Percentiles rank a stretch among this genome's conserved stretches.
These are phyloP conservation scores for Solanum pinnatisectum DNA, from an alignment of 257 asterid genomes.

Conservation along the genomic window DNA sequence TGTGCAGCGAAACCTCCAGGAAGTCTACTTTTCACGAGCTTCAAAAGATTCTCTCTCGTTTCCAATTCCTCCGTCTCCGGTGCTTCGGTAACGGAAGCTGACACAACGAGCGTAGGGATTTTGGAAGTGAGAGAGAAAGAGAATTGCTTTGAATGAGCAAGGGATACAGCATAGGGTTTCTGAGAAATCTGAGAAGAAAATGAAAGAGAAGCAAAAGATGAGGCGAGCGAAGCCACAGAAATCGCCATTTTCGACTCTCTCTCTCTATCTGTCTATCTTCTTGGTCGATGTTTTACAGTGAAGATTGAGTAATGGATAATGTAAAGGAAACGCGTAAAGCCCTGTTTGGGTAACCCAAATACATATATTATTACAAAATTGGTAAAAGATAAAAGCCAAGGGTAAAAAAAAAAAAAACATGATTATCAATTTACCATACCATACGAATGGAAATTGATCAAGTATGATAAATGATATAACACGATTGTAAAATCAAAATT, in stretches of 20 bases:
- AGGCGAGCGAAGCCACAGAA: conserved; percentile 46
- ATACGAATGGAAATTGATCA: accelerated
- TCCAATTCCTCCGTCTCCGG: conserved; percentile 31
- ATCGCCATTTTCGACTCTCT: conserved; percentile 31
- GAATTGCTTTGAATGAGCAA: conserved; percentile 23
- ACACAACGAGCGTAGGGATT: conserved; percentile 16
- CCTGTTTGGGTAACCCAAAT: neutral
- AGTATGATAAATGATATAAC: neutral
- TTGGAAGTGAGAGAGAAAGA: conserved; percentile 20
- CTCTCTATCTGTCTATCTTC: neutral
- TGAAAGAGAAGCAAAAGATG: conserved; percentile 73
- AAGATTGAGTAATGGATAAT: neutral
- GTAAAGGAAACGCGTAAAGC: neutral
- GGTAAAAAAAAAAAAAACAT: no score
- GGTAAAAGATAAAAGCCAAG: neutral
- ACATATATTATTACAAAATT: neutral
- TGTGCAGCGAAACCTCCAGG: conserved; percentile 98
- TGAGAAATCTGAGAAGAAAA: conserved; percentile 69
- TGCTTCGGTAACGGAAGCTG: conserved; percentile 39
- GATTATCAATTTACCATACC: neutral
- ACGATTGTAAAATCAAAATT: no score
- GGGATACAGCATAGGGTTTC: conserved; percentile 31
- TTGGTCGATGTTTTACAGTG: neutral
- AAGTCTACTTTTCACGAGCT: conserved; percentile 71
- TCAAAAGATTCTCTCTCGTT: conserved; percentile 38